phyloP scores from a whole-genome alignment of 2,329 filamentous ascomycete species.

The Stagonosporopsis tanaceti region DNA sequence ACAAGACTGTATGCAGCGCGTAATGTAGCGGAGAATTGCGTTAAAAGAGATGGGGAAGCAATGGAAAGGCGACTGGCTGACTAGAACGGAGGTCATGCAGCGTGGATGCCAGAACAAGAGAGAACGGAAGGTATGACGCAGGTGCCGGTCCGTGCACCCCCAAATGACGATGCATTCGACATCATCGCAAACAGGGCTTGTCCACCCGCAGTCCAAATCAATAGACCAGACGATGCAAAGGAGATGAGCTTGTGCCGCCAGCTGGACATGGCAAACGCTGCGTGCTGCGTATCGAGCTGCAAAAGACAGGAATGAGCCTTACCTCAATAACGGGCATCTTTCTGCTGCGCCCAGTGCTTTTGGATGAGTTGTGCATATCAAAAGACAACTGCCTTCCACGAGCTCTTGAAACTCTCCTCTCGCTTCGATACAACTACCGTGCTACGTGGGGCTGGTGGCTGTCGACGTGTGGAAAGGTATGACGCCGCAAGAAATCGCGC shows the following conservation, averaged over 20 bases:
- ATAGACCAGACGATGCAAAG: constrained; percentile 16
- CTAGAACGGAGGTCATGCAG: constrained; percentile 34
- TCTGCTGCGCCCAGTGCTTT: constrained; percentile 28
- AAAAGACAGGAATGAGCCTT: constrained; percentile 22
- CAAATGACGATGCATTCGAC: constrained; percentile 39
- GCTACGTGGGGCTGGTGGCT: constrained; percentile 24
- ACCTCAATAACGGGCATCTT: constrained; percentile 49
- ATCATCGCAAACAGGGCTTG: constrained; percentile 28
- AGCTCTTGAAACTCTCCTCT: constrained; percentile 11
- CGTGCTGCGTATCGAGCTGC: constrained; percentile 1
- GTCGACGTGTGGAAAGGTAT: constrained; percentile 33
- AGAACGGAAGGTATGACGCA: constrained; percentile 30
- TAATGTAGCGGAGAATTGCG: constrained; percentile 23
- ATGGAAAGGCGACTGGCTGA: constrained; percentile 27
- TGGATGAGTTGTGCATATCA: constrained; percentile 29
- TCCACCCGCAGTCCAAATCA: constrained; percentile 16
- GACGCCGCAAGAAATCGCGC: constrained; percentile 34
- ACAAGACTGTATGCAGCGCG: constrained; percentile 23
- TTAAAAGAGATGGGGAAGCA: constrained; percentile 23
- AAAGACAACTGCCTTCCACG: constrained; percentile 16
- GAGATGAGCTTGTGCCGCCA: constrained; percentile 22
- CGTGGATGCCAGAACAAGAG: constrained; percentile 34
- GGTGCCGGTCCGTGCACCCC: constrained; percentile 19
- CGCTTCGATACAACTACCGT: constrained; percentile 21
- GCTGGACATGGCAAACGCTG: constrained; percentile 1